These are phyloP conservation scores for Talaromyces marneffei DNA, from an alignment of 2,329 filamentous ascomycete species.

Conservation along the genomic window DNA sequence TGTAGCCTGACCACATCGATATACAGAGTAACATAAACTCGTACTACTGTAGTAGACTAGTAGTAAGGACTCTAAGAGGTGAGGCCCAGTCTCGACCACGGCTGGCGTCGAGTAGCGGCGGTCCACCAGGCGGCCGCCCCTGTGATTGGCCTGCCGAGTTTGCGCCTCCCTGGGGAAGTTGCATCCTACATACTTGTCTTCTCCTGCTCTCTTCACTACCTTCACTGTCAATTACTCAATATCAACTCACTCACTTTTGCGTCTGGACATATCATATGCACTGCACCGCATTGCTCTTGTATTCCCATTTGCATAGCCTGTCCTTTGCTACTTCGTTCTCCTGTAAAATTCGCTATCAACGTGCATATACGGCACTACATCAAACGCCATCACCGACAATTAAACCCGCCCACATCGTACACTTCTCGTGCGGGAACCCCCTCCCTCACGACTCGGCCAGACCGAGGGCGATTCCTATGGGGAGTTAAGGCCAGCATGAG, in stretches of 20 bases:
- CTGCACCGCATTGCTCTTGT: neutral
- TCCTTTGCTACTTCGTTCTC: neutral
- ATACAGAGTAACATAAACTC: too few relatives aligned
- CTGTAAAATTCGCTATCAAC: neutral
- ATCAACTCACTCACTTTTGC: neutral
- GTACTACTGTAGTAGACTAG: too few relatives aligned
- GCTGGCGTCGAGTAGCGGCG: neutral
- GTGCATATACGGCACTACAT: neutral
- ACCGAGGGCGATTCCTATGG: neutral
- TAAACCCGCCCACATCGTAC: neutral
- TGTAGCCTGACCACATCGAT: neutral
- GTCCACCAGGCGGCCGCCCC: neutral
- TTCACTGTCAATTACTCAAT: neutral
- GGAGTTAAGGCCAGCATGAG: neutral
- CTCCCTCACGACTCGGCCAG: neutral
- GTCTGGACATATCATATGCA: neutral
- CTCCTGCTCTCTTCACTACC: neutral
- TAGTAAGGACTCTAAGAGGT: too few relatives aligned
- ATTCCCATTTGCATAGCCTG: neutral
- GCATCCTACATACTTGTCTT: neutral
- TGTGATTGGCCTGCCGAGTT: neutral
- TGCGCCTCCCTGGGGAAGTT: neutral
- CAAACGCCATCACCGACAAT: neutral
- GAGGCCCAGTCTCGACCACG: neutral
- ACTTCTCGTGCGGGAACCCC: neutral